Evolutionary conservation across 1,284 basidiomycete genomes (phyloP).

Genomic region (Boletus calvinii): DNA sequence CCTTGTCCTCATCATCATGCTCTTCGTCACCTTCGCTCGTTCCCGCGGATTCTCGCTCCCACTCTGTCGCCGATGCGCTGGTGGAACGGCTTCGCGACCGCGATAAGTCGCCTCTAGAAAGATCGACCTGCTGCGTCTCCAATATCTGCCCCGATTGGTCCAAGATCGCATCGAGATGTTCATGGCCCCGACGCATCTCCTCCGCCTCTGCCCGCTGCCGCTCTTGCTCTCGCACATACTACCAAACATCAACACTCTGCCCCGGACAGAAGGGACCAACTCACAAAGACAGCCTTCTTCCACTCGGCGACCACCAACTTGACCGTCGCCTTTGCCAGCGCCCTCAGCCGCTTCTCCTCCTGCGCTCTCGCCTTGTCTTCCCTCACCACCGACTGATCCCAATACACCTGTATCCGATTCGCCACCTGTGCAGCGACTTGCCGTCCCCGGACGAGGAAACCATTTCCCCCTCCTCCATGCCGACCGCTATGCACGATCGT

Average conservation of each 20-base stretch:
- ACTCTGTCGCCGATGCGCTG: conserved; percentile 44
- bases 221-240: conserved; percentile 35
- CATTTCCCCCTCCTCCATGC: conserved; percentile 37
- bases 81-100: conserved; percentile 52
- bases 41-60: conserved; percentile 47
- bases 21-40: conserved; percentile 36
- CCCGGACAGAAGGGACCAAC: conserved; percentile 33
- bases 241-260: conserved; percentile 6
- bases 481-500: conserved; percentile 39
- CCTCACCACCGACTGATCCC: conserved; percentile 66
- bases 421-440: conserved; percentile 62
- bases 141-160: conserved; percentile 88
- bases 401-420: conserved; percentile 72
- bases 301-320: conserved; percentile 79
- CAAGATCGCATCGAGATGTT: conserved; percentile 88
- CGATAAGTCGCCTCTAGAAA: conserved; percentile 48
- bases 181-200: conserved; percentile 68
- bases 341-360: conserved; percentile 69
- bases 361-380: conserved; percentile 63
- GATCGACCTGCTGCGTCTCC: conserved; percentile 77
- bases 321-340: conserved; percentile 69
- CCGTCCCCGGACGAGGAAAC: conserved; percentile 37
- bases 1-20: conserved; percentile 9
- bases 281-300: conserved; percentile 86
- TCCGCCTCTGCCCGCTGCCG: conserved; percentile 44